Evolutionary conservation across 1,284 basidiomycete genomes (phyloP).

Genomic region (Rhodotorula sp.): DNA sequence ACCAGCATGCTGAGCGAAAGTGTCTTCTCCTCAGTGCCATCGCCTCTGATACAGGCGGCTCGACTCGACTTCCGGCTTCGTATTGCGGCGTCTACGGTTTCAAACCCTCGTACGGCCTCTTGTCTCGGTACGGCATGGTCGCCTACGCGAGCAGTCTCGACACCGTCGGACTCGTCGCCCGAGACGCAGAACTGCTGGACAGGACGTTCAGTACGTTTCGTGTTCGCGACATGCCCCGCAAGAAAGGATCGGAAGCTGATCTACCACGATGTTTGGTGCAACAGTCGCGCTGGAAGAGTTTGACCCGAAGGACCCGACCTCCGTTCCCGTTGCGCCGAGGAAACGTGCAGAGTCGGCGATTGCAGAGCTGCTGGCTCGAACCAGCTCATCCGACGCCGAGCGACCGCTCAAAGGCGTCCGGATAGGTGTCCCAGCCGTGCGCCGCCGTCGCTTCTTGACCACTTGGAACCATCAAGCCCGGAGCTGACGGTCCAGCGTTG

Average conservation of each 20-base stretch:
- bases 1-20: no score
- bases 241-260: neutral
- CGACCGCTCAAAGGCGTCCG: constrained; percentile 54
- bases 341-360: neutral
- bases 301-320: constrained; percentile 80
- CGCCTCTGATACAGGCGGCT: constrained; percentile 94
- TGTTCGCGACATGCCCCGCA: no score
- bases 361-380: neutral
- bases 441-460: neutral
- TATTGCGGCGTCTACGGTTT: constrained; percentile 90
- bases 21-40: constrained; percentile 63
- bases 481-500: neutral
- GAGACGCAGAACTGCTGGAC: constrained; percentile 56
- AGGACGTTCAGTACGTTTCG: constrained; percentile 62
- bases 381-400: neutral
- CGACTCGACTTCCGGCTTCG: constrained; percentile 83
- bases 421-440: constrained; percentile 47
- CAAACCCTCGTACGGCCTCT: constrained; percentile 90
- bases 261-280: no score
- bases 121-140: constrained; percentile 87
- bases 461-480: constrained; percentile 39
- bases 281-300: constrained; percentile 64
- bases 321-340: constrained; percentile 54
- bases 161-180: constrained; percentile 80
- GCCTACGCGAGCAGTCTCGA: constrained; percentile 93